Evolutionary conservation across 306 rosid species (phyloP), one percentile per base, ranked within the genome.

Genomic region (Gastrolobium bilobum): DNA sequence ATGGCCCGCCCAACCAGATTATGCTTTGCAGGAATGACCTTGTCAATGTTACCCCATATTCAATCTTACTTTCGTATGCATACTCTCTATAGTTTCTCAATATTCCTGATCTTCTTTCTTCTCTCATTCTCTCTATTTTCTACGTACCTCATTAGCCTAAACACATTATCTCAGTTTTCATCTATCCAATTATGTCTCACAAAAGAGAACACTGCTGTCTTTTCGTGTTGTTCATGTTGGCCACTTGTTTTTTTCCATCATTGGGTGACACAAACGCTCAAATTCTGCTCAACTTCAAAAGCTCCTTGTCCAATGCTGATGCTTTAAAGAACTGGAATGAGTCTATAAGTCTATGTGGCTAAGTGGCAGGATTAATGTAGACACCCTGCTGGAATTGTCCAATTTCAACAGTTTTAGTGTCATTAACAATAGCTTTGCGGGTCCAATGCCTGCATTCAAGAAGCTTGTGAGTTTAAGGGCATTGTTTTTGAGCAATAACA

Each of bases 1-100:
- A 26, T 39, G 71, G 93, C 97, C 89, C 93, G 97, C 97, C 7
- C 20, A 54, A 75, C 78, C 96, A 89, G 94, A 90, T 85, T 90
- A 89, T 82, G 43, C 81, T 54, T 71, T 57, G 39, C 69, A 14
- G 71, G 60, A 77, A 56, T 2, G 65, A 76, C 90, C 47, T 85
- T 77, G 89, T 85, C 89, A 82, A 82, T 73, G 85, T 79, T 84
- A 79, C 84, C 86, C 44, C 54, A 48, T 14, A 56, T 31, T 29
- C 3, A 47, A 4, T 44, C 51, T 26, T 38, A 13, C 47, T 66
- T 47, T 81, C 76, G 68, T 10, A 31, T 10, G 20, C 70, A 44
- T 6, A 7, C 7, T 74, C 26, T 20, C 20, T 65, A 33, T 68
- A 46, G 31, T 20, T 30, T 68, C 65, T 68, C 73, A 61, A 46